Conservation (phyloP, 2,329 filamentous ascomycete genomes). For the Aspergillus viridinutans region DNA sequence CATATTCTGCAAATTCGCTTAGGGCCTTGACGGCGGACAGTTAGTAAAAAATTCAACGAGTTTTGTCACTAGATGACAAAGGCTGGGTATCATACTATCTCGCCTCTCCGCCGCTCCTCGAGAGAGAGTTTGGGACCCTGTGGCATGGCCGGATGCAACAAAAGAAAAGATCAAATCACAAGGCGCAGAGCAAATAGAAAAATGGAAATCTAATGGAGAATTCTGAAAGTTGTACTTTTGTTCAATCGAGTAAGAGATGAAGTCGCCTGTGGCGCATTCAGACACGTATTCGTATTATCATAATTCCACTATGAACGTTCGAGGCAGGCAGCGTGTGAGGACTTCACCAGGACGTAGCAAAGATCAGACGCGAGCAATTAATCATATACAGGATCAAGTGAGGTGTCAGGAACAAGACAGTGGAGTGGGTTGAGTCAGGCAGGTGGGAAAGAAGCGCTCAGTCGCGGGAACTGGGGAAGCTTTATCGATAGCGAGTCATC, state of each 20-base stretch:
- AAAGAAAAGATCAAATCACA: background rate
- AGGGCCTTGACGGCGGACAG: constrained; percentile 55
- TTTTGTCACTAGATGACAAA: background rate
- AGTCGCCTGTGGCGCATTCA: constrained; percentile 37
- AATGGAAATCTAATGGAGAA: background rate
- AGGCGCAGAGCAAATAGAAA: background rate
- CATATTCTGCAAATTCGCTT: constrained; percentile 96
- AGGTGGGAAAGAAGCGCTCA: constrained; percentile 7
- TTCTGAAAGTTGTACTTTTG: constrained; percentile 6
- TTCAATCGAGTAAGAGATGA: constrained; percentile 21
- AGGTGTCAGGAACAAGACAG: background rate
- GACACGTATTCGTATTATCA: constrained; percentile 43
- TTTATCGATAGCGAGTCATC: constrained; percentile 35
- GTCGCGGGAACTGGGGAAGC: constrained; percentile 12
- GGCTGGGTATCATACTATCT: constrained; percentile 58
- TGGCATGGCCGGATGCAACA: constrained; percentile 28
- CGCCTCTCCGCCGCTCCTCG: constrained; percentile 80
- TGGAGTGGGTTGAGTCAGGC: background rate
- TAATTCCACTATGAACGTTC: constrained; percentile 21
- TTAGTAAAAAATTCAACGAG: background rate
- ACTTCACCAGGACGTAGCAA: background rate
- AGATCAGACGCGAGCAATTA: background rate
- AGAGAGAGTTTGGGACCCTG: constrained; percentile 56
- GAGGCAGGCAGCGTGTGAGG: background rate
- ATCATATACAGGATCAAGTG: background rate